Base-by-base conservation (phyloP, 2,329 filamentous ascomycete genomes). In the Pezicula radicicola region DNA sequence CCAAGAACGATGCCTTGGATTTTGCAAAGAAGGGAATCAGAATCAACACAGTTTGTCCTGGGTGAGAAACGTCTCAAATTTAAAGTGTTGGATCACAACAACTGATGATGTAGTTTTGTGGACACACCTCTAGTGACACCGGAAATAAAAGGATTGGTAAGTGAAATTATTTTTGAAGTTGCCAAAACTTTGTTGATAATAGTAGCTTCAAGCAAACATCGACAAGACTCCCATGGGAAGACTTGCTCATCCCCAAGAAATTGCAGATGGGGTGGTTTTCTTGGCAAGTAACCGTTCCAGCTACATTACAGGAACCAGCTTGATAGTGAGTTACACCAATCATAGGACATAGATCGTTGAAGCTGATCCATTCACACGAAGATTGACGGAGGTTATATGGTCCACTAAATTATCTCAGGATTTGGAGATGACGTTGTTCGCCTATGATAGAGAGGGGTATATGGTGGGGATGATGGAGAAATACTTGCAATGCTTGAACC, bases 1-100 rank as follows among this genome's bases (percentile, higher is more conserved):
- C 58, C 1, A 15, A 36, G 15, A 40, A 33, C 4, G 35, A 42
- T 30, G 47, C 47, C 18, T 9, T 49, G 7, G 47, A 41, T 42
- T 42, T 41, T 19, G 36, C 36, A 15, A 27, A 12, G 21, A 16
- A 41, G 13, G 18, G 18, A 4, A 42, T 49, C 21, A 13, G 47
- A 8, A 21, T 49, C 35, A 49, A 49, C 16, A 19, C 47, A 25
- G 36, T 49, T 6, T 49, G 47, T 25, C 47, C 47, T 6, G 47
- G 47, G 19, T 19, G 25, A 16, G 18, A 19, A 19, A 19, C 19
- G 19, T 19, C 16, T 25, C 25, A 3, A 27, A 10, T 21, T 21
- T 19, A n/a, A 35, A 37, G 9, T 27, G 19, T 7, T 45, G 10
- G 16, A 12, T 37, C 19, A 5, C 12, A 39, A 3, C n/a, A 16